A percentile compares a stretch with the other conserved stretches of the same genome.
Evolutionary conservation across 78 protist species (phyloP).

Genomic region (Dictyostelium capitatum): DNA sequence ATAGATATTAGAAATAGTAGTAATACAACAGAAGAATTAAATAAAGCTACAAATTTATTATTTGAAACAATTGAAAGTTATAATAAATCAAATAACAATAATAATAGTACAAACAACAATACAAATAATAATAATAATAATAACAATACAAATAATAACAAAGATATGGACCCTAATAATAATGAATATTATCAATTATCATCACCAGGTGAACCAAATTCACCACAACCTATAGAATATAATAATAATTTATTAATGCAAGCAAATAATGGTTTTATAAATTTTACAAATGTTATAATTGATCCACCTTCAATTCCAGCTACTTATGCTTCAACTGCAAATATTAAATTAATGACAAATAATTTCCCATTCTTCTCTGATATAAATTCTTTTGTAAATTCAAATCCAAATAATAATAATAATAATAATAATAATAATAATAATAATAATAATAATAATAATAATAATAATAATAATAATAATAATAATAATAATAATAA

Average conservation of each 20-base stretch:
- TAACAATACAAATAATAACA: conserved; percentile 1
- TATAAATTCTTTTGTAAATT: neutral
- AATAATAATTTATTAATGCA: neutral
- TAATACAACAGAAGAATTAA: neutral
- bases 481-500: neutral
- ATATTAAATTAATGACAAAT: conserved; percentile 10
- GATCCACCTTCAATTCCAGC: conserved; percentile 20
- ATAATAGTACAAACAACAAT: neutral
- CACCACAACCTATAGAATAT: neutral
- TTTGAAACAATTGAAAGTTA: too few relatives aligned
- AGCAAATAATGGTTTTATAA: neutral
- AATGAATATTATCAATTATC: neutral
- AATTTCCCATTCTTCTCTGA: neutral
- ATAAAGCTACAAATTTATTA: too few relatives aligned
- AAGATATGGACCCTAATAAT: neutral
- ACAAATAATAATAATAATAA: neutral
- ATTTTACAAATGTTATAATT: neutral
- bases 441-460: too few relatives aligned
- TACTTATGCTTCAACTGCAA: conserved; percentile 2
- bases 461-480: neutral
- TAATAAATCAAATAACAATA: neutral
- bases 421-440: neutral
- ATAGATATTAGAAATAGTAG: too few relatives aligned
- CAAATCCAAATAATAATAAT: neutral
- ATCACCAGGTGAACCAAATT: neutral